Evolutionary conservation across 1,284 basidiomycete genomes (phyloP).

Genomic region (Stygiomarasmius scandens): DNA sequence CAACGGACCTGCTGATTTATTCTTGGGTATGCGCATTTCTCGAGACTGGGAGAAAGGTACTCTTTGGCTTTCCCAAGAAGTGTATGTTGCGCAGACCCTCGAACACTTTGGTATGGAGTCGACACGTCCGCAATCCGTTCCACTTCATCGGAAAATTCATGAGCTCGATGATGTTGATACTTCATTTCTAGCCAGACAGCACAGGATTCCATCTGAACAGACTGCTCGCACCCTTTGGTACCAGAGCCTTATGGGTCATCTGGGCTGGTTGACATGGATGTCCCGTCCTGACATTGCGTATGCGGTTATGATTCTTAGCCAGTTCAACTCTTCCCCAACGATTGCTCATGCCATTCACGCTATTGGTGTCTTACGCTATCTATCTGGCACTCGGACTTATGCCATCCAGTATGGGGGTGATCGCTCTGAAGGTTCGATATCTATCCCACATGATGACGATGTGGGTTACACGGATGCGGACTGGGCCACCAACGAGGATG

Average conservation of each 20-base stretch:
- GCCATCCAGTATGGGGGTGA: constrained; percentile 15
- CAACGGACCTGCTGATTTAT: background rate
- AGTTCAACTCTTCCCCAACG: constrained; percentile 2
- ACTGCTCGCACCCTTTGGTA: too few species aligned
- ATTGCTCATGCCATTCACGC: background rate
- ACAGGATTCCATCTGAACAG: too few species aligned
- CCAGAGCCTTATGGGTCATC: too few species aligned
- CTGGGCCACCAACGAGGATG: constrained; percentile 18
- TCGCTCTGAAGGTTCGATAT: background rate
- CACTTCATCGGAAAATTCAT: background rate
- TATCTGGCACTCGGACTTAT: background rate
- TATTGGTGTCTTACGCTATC: constrained; percentile 4
- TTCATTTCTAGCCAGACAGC: too few species aligned
- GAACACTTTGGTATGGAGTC: background rate
- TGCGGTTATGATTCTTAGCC: constrained; percentile 4
- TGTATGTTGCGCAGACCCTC: background rate
- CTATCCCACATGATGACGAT: background rate
- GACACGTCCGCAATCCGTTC: too few species aligned
- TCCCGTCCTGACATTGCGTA: constrained; percentile 6
- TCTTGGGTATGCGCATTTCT: background rate
- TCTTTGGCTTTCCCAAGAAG: background rate
- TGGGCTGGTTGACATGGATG: too few species aligned
- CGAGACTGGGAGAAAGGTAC: background rate
- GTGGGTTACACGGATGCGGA: constrained; percentile 17
- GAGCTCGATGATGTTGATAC: too few species aligned